Evolutionary conservation across 139 green algal genomes (phyloP).

Genomic region (Mychonastes homosphaera): DNA sequence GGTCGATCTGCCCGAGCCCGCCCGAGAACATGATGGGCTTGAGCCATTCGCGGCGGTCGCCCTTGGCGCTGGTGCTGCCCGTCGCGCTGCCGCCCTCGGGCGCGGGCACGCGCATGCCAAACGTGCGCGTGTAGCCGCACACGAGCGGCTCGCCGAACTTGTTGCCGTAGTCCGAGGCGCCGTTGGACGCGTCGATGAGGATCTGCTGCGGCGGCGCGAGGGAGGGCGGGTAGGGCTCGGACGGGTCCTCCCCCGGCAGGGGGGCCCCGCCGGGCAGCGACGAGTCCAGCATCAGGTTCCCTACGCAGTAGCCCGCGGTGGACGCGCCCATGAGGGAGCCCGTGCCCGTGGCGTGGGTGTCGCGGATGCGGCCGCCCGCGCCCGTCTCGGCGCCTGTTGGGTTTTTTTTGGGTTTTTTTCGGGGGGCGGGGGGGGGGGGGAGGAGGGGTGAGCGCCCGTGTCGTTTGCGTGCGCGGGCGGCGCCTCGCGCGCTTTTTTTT

Average conservation of each 20-base stretch:
- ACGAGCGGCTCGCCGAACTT: constrained; percentile 99
- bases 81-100: no score
- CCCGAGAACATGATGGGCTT: constrained; percentile 99
- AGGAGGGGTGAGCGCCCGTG: no score
- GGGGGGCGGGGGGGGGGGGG: no score
- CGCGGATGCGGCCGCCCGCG: constrained; percentile 88
- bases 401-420: no score
- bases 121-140: constrained; percentile 88
- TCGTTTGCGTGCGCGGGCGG: no score
- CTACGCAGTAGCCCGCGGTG: constrained; percentile 93
- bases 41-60: constrained; percentile 92
- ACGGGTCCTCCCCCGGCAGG: constrained; percentile 14
- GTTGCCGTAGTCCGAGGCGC: constrained; percentile 96
- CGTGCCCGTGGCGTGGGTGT: constrained; percentile 96
- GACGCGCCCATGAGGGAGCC: constrained; percentile 89
- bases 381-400: constrained; percentile 90
- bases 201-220: constrained; percentile 84
- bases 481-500: no score
- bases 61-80: no score
- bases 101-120: constrained; percentile 79
- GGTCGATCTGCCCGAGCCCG: constrained; percentile 87
- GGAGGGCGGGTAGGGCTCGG: constrained; percentile 53
- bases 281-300: constrained; percentile 78
- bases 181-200: constrained; percentile 95
- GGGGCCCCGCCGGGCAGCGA: not conserved